A percentile compares a stretch with the other conserved stretches of the same genome.
Evolutionary conservation across 202 grass and related monocot genomes (phyloP).

Genomic region (Elaeis oleifera): DNA sequence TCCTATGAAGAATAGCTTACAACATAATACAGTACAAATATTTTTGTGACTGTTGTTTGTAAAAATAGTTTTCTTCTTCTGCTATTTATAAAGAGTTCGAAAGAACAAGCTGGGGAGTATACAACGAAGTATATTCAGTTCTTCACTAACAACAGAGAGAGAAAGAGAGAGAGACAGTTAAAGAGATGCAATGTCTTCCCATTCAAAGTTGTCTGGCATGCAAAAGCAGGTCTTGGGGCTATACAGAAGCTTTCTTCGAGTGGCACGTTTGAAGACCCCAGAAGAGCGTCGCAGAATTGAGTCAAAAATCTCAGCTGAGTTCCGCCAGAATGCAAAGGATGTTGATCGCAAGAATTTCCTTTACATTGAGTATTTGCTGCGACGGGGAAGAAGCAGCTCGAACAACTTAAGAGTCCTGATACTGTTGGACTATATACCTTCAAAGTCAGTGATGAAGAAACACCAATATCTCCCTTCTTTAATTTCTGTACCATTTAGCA

Average conservation of each 20-base stretch:
- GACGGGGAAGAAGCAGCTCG: constrained; percentile 72
- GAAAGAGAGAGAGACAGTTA: neutral
- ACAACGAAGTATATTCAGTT: too few species aligned
- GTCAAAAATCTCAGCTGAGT: constrained; percentile 51
- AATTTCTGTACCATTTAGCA: neutral
- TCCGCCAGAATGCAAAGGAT: constrained; percentile 51
- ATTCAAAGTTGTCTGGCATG: constrained; percentile 58
- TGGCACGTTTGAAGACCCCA: constrained; percentile 37
- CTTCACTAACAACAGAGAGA: too few species aligned
- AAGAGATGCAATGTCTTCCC: constrained; percentile 49
- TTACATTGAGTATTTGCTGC: constrained; percentile 82
- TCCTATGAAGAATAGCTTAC: too few species aligned
- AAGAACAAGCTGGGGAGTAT: too few species aligned
- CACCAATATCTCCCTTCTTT: neutral
- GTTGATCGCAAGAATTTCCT: constrained; percentile 77
- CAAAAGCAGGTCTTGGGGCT: constrained; percentile 73
- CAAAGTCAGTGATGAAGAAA: constrained; percentile 36
- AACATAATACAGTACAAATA: too few species aligned
- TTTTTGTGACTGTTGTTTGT: too few species aligned
- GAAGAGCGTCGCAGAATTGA: constrained; percentile 57
- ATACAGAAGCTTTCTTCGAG: constrained; percentile 75
- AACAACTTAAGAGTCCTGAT: constrained; percentile 78
- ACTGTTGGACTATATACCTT: constrained; percentile 56
- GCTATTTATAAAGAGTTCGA: too few species aligned
- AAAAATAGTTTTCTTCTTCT: too few species aligned